Conservation (phyloP, 2,329 filamentous ascomycete genomes). For the Phoma herbarum region DNA sequence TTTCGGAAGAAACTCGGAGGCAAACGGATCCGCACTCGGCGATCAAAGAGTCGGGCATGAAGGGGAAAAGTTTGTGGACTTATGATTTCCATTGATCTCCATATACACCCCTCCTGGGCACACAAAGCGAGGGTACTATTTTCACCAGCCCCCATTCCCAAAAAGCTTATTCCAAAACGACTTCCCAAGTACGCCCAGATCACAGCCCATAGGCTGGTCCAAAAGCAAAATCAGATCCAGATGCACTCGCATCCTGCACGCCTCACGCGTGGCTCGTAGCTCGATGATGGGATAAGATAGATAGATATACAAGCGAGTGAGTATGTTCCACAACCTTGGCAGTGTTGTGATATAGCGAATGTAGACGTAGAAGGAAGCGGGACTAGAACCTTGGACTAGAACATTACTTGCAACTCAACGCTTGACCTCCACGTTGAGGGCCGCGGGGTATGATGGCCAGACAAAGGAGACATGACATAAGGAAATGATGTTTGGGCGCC, state of each 20-base stretch:
- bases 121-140: neutral
- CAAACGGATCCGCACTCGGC: too few relatives aligned
- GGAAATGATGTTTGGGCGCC: neutral
- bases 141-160: neutral
- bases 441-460: conserved; percentile 1
- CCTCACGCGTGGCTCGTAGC: neutral
- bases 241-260: too few relatives aligned
- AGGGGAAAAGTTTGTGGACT: too few relatives aligned
- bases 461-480: neutral
- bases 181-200: neutral
- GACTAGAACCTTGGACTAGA: neutral
- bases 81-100: neutral
- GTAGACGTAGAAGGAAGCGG: neutral
- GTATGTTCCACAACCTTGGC: neutral
- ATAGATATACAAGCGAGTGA: neutral
- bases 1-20: too few relatives aligned
- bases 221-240: neutral
- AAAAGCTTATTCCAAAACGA: neutral
- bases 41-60: too few relatives aligned
- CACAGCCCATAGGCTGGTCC: neutral
- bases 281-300: neutral
- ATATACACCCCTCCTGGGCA: neutral
- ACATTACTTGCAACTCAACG: neutral
- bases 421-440: neutral
- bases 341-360: neutral